Evolutionary conservation across 345 rosid species (phyloP).

Genomic region (Gossypium sturtianum): DNA sequence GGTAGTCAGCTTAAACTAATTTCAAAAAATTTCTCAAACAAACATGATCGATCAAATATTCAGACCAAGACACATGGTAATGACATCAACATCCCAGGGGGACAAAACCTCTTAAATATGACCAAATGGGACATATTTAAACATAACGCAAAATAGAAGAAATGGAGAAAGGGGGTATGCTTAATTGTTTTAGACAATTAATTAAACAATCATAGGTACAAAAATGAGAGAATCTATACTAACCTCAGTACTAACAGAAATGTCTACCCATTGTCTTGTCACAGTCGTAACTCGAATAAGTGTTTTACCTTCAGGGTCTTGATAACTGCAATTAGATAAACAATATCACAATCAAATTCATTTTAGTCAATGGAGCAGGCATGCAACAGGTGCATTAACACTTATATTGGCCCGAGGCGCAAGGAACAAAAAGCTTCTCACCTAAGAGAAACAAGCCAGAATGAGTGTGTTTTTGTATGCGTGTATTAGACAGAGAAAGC

Average conservation of each 20-base stretch:
- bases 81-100: not conserved
- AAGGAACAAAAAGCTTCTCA: not conserved
- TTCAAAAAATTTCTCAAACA: not conserved
- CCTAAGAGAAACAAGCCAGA: not conserved
- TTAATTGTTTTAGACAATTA: constrained; percentile 2
- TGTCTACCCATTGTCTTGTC: constrained; percentile 83
- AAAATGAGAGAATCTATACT: constrained; percentile 21
- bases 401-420: too few relatives aligned
- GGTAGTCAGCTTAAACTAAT: not conserved
- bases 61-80: not conserved
- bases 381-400: not conserved
- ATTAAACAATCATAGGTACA: not conserved
- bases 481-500: not conserved
- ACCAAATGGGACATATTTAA: not conserved
- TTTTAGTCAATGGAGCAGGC: not conserved
- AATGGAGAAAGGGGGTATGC: not conserved
- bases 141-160: not conserved
- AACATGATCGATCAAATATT: not conserved
- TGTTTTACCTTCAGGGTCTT: constrained; percentile 45
- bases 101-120: not conserved
- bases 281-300: constrained; percentile 81
- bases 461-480: not conserved
- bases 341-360: constrained; percentile 10
- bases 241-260: constrained; percentile 86
- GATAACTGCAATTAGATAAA: constrained; percentile 22